phyloP scores from a whole-genome alignment of 2,329 filamentous ascomycete species.

The Lecanosticta acicola region DNA sequence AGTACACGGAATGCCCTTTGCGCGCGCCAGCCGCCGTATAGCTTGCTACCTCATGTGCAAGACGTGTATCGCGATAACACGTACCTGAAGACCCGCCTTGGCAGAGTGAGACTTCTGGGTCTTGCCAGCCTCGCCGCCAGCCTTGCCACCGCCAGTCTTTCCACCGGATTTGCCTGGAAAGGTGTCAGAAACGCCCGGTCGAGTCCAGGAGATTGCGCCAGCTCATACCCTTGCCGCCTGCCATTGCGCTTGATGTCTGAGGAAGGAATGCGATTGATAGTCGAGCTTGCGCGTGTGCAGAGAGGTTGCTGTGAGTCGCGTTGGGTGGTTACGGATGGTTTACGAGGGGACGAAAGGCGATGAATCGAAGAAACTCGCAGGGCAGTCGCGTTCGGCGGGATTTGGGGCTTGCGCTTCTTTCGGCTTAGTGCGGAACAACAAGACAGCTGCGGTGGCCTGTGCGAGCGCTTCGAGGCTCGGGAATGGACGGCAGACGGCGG shows the following conservation, averaged over 20 bases:
- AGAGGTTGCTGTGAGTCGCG: slow-evolving; percentile 3
- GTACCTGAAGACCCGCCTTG: slow-evolving; percentile 91
- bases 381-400: slow-evolving; percentile 7
- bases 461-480: neutral
- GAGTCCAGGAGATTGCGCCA: slow-evolving; percentile 10
- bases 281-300: slow-evolving; percentile 7
- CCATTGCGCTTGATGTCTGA: slow-evolving; percentile 43
- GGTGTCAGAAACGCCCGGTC: slow-evolving; percentile 28
- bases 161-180: slow-evolving; percentile 59
- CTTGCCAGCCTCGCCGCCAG: slow-evolving; percentile 68
- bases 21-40: slow-evolving; percentile 21
- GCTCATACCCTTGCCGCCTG: slow-evolving; percentile 89
- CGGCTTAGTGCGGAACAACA: slow-evolving; percentile 5
- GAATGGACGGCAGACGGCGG: neutral
- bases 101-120: slow-evolving; percentile 90
- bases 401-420: slow-evolving; percentile 2
- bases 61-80: slow-evolving; percentile 29
- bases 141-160: slow-evolving; percentile 79
- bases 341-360: slow-evolving; percentile 1
- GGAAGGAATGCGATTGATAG: slow-evolving; percentile 2
- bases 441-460: neutral
- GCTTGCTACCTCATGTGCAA: slow-evolving; percentile 10
- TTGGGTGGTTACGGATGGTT: slow-evolving; percentile 6
- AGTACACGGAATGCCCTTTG: slow-evolving; percentile 21
- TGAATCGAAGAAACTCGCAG: slow-evolving; percentile 9